Conservation (phyloP, 768 basidiomycete genomes). For the Sarcodon aspratus region DNA sequence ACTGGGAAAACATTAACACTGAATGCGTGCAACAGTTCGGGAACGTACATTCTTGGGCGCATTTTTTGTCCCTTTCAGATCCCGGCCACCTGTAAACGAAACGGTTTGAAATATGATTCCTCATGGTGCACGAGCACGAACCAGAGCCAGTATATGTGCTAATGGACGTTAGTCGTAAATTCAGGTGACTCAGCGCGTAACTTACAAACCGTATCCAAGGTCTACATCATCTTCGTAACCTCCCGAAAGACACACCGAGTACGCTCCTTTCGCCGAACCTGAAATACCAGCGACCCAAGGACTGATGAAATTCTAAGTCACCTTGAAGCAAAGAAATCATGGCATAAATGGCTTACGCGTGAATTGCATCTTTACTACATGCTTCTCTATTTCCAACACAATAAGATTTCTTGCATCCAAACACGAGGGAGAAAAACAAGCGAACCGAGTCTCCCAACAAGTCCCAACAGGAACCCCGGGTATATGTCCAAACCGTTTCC, state of each 20-base stretch:
- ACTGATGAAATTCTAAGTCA: slow-evolving; percentile 23
- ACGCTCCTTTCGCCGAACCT: slow-evolving; percentile 56
- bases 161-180: not conserved
- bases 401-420: not conserved
- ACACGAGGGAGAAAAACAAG: not conserved
- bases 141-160: slow-evolving; percentile 80
- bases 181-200: slow-evolving; percentile 9
- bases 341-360: slow-evolving; percentile 51
- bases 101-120: not conserved
- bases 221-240: slow-evolving; percentile 86
- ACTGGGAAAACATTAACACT: slow-evolving; percentile 25
- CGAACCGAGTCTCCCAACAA: slow-evolving; percentile 69
- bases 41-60: slow-evolving; percentile 71
- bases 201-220: slow-evolving; percentile 72
- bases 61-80: slow-evolving; percentile 74
- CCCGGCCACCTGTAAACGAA: slow-evolving; percentile 55
- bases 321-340: not conserved
- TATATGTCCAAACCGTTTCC: slow-evolving; percentile 73
- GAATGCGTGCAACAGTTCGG: not conserved
- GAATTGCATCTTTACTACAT: slow-evolving; percentile 71
- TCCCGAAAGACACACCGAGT: slow-evolving; percentile 80
- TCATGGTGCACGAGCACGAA: slow-evolving; percentile 10
- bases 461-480: slow-evolving; percentile 71
- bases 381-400: slow-evolving; percentile 24
- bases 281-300: slow-evolving; percentile 82